These are phyloP conservation scores for Breynia disticha DNA, from an alignment of 441 rosid species.

Conservation along the genomic window DNA sequence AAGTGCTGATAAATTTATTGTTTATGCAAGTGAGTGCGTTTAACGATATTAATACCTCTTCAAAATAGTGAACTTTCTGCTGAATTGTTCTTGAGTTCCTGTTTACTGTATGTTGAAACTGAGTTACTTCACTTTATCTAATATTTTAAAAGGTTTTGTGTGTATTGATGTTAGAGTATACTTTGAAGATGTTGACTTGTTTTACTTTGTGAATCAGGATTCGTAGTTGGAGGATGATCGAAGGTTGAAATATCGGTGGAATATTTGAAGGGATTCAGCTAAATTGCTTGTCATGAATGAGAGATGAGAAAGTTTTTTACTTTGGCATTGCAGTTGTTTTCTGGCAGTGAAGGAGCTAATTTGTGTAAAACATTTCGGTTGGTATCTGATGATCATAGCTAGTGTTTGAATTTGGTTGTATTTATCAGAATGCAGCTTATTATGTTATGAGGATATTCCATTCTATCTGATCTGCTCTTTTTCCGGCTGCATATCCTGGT, in stretches of 20 bases:
- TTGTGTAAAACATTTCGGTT: slow-evolving; percentile 19
- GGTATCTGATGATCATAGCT: slow-evolving; percentile 19
- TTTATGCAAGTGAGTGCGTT: neutral
- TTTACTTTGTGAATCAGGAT: slow-evolving; percentile 20
- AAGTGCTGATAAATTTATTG: neutral
- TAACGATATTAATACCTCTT: too few relatives aligned
- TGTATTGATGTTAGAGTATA: neutral
- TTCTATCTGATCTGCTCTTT: slow-evolving; percentile 10
- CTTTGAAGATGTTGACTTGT: slow-evolving; percentile 8
- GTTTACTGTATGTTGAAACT: too few relatives aligned
- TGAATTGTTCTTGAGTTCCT: too few relatives aligned
- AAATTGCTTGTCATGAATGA: slow-evolving; percentile 12
- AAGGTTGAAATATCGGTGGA: slow-evolving; percentile 6
- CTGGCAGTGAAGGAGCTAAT: slow-evolving; percentile 10
- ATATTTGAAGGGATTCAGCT: slow-evolving; percentile 10
- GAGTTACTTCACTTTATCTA: neutral
- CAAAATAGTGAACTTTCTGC: neutral
- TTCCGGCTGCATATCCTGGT: slow-evolving; percentile 11
- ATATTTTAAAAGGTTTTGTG: too few relatives aligned
- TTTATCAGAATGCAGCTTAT: slow-evolving; percentile 10
- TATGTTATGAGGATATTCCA: slow-evolving; percentile 13
- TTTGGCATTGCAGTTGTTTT: slow-evolving; percentile 1
- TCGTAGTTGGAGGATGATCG: slow-evolving; percentile 8
- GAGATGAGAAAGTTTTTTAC: slow-evolving; percentile 14
- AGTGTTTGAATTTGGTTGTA: too few relatives aligned